These are phyloP conservation scores for Solanum dulcamara DNA, from an alignment of 257 asterid species.

Conservation along the genomic window DNA sequence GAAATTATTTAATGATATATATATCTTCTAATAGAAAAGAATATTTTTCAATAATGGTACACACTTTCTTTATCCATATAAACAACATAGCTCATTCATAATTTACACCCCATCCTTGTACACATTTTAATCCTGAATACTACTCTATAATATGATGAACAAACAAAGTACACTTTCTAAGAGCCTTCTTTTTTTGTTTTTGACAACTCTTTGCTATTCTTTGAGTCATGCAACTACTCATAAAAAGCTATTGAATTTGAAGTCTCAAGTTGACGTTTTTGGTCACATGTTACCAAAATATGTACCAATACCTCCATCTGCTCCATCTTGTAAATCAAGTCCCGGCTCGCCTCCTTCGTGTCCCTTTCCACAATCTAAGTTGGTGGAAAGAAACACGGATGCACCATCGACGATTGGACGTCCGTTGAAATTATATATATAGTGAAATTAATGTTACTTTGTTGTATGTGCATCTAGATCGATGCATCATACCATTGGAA, in stretches of 20 bases:
- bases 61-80: not conserved
- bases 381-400: no score
- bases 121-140: not conserved
- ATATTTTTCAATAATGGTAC: not conserved
- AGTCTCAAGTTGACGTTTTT: not conserved
- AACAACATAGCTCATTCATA: not conserved
- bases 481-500: not conserved
- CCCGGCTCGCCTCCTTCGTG: not conserved
- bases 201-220: not conserved
- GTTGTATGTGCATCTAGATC: not conserved
- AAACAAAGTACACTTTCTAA: not conserved
- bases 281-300: not conserved
- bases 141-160: not conserved
- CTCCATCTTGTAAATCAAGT: not conserved
- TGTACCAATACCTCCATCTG: not conserved
- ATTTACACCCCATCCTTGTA: not conserved
- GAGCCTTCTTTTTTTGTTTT: not conserved
- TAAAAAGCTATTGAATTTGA: not conserved
- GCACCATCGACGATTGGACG: not conserved
- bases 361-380: not conserved
- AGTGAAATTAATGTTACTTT: not conserved
- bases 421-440: not conserved
- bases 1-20: not conserved
- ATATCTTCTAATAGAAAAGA: not conserved
- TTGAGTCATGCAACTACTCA: not conserved